These are phyloP conservation scores for Neofusicoccum kwambonambiense DNA, from an alignment of 2,329 filamentous ascomycete genomes.

Conservation along the genomic window DNA sequence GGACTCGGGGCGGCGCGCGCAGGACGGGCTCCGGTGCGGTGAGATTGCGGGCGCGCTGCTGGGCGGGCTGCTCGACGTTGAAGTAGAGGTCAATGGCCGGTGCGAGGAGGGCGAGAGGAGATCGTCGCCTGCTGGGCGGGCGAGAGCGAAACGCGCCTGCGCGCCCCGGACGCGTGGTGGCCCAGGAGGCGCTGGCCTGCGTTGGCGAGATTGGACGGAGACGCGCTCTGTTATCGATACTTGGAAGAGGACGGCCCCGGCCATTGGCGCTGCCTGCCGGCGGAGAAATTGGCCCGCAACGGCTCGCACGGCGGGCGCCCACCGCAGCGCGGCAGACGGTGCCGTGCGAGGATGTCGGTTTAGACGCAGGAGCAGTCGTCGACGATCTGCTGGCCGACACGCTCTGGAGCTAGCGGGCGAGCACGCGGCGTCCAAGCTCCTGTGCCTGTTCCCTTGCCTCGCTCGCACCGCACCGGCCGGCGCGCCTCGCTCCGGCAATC, in stretches of 20 bases:
- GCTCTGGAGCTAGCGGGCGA: neutral
- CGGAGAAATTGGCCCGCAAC: neutral
- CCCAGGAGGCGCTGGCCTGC: conserved; percentile 2
- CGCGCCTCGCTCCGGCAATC: conserved; percentile 6
- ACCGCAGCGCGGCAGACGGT: neutral
- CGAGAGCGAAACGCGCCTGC: neutral
- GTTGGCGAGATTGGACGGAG: conserved; percentile 10
- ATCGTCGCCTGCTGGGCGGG: conserved; percentile 4
- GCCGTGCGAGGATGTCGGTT: too few species aligned
- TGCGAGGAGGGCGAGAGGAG: neutral
- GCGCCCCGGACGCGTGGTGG: conserved; percentile 8
- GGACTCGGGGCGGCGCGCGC: conserved; percentile 7
- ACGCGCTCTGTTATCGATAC: conserved; percentile 7
- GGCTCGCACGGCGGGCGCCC: neutral
- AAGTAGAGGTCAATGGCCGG: neutral
- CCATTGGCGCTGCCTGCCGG: neutral
- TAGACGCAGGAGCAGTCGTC: too few species aligned
- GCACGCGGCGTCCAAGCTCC: neutral
- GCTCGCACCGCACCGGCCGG: neutral
- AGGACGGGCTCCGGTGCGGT: neutral
- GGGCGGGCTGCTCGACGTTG: neutral
- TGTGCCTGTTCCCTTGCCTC: neutral
- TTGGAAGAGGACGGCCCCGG: neutral
- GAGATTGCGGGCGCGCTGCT: conserved; percentile 1
- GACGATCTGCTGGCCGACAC: neutral